phyloP scores from a whole-genome alignment of 768 basidiomycete species.

The Lactarius psammicola region DNA sequence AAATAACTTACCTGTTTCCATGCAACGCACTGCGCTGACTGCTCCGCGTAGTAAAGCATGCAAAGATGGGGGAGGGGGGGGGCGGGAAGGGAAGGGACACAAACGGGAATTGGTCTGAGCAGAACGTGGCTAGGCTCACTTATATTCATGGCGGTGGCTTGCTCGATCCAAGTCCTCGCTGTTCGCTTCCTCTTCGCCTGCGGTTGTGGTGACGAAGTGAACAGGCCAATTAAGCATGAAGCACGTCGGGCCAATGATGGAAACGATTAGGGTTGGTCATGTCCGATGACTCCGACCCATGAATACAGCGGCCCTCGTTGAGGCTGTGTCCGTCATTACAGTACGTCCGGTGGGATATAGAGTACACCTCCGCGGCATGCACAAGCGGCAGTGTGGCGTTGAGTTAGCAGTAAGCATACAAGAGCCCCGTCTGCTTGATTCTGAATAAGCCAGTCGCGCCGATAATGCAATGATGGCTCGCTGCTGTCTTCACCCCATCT shows the following conservation, averaged over 20 bases:
- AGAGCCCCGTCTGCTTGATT: too few relatives aligned
- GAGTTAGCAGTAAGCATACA: too few relatives aligned
- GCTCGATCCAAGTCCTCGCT: neutral
- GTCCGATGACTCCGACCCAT: too few relatives aligned
- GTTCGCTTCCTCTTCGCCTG: neutral
- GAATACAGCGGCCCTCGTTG: neutral
- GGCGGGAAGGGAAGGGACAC: neutral
- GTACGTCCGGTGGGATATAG: neutral
- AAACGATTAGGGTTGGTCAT: neutral
- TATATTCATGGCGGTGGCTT: neutral
- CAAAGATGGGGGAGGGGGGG: neutral
- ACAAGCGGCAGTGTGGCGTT: too few relatives aligned
- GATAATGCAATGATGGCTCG: too few relatives aligned
- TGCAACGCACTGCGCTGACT: conserved; percentile 5
- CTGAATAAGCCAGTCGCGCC: too few relatives aligned
- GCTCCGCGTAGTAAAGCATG: conserved; percentile 8
- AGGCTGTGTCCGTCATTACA: neutral
- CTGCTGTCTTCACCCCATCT: too few relatives aligned
- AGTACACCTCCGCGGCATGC: too few relatives aligned
- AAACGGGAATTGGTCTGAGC: neutral
- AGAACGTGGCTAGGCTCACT: neutral
- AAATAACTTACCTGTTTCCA: conserved; percentile 5
- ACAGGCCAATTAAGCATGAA: neutral
- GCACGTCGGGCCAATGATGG: neutral
- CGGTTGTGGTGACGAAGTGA: neutral